Base-by-base conservation (phyloP, 495 filamentous ascomycete genomes). In the Beverwykella pulmonaria region DNA sequence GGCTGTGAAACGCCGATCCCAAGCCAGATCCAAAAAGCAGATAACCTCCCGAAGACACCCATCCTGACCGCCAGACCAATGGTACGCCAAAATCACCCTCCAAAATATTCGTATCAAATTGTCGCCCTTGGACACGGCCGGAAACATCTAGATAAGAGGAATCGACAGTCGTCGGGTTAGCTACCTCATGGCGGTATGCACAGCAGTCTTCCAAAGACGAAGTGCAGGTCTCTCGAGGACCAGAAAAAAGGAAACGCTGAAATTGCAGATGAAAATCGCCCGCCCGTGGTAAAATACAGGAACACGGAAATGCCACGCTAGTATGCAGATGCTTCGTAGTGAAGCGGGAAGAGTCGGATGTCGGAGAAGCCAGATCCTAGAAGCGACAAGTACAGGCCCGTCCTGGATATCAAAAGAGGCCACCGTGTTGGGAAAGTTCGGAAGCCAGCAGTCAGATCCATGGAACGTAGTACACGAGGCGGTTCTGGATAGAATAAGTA, bases 151-250 rank as follows among this genome's bases (percentile, higher is more conserved):
- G 17, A 44, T 29, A 52, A 41, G n/a, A 39, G 27, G 53, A 57
- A 55, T 32, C 12, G 12, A 5, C 32, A 59, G 44, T 58, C 52
- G 53, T 59, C 26, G 53, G 22, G 34, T 19, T 49, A 53, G 66
- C 54, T 69, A 63, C 63, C 54, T 65, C 55, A 22, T 59, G 53
- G 54, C 55, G 55, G 55, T 59, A 46, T 46, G 60, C 26, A 10
- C 56, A 54, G 30, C 48, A 46, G 15, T 1, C 22, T 20, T 44
- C 53, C 39, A 23, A 12, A 53, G 1, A 46, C 5, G 44, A 41
- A 47, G 14, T 23, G 32, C 56, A 27, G 49, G 22, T 67, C 47
- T 67, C 29, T 41, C 41, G 26, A 4, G 19, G 53, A 27, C 36
- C 25, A 6, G 50, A 29, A 17, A n/a, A 44, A 26, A 64, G 44